Evolutionary conservation across 1,284 basidiomycete genomes (phyloP).

Genomic region (Exobasidium cylindrosporum): DNA sequence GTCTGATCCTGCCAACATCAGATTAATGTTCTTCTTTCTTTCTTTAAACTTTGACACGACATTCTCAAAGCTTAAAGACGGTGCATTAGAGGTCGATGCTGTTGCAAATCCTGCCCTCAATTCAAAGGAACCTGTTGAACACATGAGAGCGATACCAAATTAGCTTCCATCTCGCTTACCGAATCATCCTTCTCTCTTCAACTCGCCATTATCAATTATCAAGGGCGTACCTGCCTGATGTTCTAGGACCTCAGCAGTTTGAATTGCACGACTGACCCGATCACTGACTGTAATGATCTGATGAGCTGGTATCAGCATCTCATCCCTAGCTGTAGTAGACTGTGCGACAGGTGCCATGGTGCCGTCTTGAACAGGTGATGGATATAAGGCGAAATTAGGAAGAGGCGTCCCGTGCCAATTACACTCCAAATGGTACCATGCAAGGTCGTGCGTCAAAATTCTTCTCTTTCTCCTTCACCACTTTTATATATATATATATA

Average conservation of each 20-base stretch:
- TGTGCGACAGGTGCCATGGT: not conserved
- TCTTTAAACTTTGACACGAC: conserved; percentile 49
- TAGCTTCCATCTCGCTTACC: not conserved
- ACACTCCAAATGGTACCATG: no score
- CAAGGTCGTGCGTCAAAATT: no score
- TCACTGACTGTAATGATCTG: not conserved
- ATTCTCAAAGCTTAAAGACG: conserved; percentile 42
- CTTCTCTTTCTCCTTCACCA: no score
- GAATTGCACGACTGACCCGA: not conserved
- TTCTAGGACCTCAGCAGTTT: not conserved
- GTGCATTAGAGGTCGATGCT: conserved; percentile 44
- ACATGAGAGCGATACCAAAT: not conserved
- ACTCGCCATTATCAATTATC: conserved; percentile 11
- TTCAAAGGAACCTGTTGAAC: conserved; percentile 64
- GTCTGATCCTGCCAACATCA: conserved; percentile 48
- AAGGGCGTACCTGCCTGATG: not conserved
- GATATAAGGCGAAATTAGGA: no score
- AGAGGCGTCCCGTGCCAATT: no score
- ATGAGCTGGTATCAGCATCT: not conserved
- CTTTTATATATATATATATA: no score
- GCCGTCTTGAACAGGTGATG: no score
- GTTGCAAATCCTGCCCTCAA: conserved; percentile 81
- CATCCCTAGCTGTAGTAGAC: not conserved
- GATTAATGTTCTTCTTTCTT: conserved; percentile 37
- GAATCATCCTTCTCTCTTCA: not conserved